A percentile compares a stretch with the other conserved stretches of the same genome.
Evolutionary conservation across 176 grass and related monocot species (phyloP).

Genomic region (Alopecurus myosuroides): DNA sequence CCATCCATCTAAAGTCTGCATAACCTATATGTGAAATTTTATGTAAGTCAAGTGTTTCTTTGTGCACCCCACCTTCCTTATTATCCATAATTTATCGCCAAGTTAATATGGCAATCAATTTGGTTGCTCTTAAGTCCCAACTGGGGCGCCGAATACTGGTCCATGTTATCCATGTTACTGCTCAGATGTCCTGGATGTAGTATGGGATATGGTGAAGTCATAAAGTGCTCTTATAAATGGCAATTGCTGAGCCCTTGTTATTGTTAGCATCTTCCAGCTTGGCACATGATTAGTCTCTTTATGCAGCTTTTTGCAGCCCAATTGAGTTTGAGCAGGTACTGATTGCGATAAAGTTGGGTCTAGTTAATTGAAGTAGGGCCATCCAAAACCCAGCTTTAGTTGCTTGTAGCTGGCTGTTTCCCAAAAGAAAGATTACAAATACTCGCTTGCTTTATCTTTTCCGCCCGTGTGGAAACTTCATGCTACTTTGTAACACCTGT

Average conservation of each 20-base stretch:
- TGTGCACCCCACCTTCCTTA: neutral
- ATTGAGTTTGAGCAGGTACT: slow-evolving; percentile 34
- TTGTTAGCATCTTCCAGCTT: slow-evolving; percentile 23
- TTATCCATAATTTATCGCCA: neutral
- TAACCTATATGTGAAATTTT: neutral
- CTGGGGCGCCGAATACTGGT: neutral
- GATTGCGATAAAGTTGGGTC: slow-evolving; percentile 41
- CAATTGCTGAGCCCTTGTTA: neutral
- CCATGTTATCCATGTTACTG: slow-evolving; percentile 12
- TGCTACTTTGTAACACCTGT: slow-evolving; percentile 42
- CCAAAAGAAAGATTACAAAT: slow-evolving; percentile 31
- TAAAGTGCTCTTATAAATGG: slow-evolving; percentile 22
- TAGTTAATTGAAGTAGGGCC: slow-evolving; percentile 51
- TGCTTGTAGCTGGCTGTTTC: slow-evolving; percentile 27
- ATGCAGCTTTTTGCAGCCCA: slow-evolving; percentile 13
- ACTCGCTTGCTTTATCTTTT: slow-evolving; percentile 38
- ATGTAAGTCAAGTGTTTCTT: neutral
- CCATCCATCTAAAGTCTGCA: neutral
- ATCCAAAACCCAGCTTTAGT: slow-evolving; percentile 33
- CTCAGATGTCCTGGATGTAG: slow-evolving; percentile 1
- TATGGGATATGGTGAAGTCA: neutral
- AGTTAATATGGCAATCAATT: neutral
- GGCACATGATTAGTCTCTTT: slow-evolving; percentile 36
- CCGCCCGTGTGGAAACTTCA: slow-evolving; percentile 49
- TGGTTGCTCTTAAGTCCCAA: neutral